Percentiles rank a stretch among this genome's conserved stretches.
phyloP scores from a whole-genome alignment of 208 protist genomes.

The Trypanosoma brucei region DNA sequence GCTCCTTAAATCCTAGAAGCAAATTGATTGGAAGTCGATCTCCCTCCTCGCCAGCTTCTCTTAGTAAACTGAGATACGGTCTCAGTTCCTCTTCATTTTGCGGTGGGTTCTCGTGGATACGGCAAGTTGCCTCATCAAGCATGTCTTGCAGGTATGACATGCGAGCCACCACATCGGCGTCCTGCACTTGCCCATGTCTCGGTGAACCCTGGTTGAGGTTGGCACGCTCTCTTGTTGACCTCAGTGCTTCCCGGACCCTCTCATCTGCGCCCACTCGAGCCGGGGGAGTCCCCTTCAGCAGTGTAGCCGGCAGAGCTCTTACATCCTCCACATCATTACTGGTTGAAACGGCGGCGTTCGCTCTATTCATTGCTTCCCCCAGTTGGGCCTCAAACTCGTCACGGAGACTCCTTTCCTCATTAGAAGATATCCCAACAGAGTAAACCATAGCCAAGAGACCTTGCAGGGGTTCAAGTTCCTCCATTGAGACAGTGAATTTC shows the following conservation, averaged over 20 bases:
- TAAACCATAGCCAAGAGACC: slow-evolving; percentile 25
- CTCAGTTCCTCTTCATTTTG: slow-evolving; percentile 25
- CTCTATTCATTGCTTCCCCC: slow-evolving; percentile 5
- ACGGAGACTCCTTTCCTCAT: slow-evolving; percentile 20
- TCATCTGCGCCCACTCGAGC: too few species aligned
- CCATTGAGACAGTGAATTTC: slow-evolving; percentile 13
- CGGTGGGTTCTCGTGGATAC: slow-evolving; percentile 23
- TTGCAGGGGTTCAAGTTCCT: slow-evolving; percentile 25
- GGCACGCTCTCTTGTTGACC: neutral
- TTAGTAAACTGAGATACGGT: slow-evolving; percentile 41
- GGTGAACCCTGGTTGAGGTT: neutral
- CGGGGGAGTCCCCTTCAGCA: too few species aligned
- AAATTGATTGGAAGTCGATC: slow-evolving; percentile 31
- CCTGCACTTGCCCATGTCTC: neutral
- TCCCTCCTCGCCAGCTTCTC: slow-evolving; percentile 18
- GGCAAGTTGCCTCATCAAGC: neutral
- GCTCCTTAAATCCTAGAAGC: slow-evolving; percentile 32
- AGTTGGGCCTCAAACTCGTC: slow-evolving; percentile 26
- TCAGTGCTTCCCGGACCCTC: too few species aligned
- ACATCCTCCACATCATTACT: too few species aligned
- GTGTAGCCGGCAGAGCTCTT: too few species aligned
- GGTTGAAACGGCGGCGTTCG: neutral
- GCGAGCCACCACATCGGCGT: neutral
- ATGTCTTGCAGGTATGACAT: slow-evolving; percentile 2
- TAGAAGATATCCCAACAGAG: slow-evolving; percentile 21